These are phyloP conservation scores for Clavispora carvajalis DNA, from an alignment of 805 yeast genomes.

Conservation along the genomic window DNA sequence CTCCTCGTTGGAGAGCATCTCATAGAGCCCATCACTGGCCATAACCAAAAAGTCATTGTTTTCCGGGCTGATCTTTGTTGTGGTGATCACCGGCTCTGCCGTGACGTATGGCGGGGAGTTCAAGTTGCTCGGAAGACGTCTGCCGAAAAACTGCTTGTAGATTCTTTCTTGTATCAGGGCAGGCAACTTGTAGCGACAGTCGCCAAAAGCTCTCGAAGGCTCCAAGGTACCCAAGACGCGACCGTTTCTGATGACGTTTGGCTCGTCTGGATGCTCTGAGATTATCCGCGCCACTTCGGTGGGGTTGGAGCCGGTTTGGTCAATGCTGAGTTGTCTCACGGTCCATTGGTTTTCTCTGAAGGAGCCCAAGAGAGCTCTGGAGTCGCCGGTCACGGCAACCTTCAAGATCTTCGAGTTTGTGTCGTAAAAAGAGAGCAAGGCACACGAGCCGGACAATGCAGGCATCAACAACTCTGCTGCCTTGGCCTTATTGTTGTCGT, in stretches of 20 bases:
- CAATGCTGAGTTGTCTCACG: conserved; percentile 78
- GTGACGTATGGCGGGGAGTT: conserved; percentile 96
- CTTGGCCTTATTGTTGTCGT: conserved; percentile 58
- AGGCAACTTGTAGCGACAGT: conserved; percentile 87
- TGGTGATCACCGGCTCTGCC: conserved; percentile 88
- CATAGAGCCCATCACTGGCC: conserved; percentile 93
- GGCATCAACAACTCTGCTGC: conserved; percentile 80
- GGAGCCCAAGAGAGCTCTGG: conserved; percentile 84
- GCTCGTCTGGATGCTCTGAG: conserved; percentile 88
- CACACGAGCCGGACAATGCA: conserved; percentile 94
- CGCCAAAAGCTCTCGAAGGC: conserved; percentile 96
- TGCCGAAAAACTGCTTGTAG: conserved; percentile 75
- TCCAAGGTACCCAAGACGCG: conserved; percentile 90
- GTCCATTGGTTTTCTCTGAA: conserved; percentile 74
- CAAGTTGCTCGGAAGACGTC: conserved; percentile 65
- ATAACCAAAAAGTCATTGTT: conserved; percentile 82
- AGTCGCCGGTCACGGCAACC: conserved; percentile 96
- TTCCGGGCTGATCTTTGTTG: conserved; percentile 65
- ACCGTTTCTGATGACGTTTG: conserved; percentile 76
- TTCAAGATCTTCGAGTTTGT: conserved; percentile 63
- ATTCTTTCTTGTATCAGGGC: conserved; percentile 67
- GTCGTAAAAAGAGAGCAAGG: conserved; percentile 81
- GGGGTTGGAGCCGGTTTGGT: conserved; percentile 91
- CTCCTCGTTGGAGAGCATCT: conserved; percentile 86
- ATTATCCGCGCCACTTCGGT: conserved; percentile 79